Evolutionary conservation across 768 basidiomycete genomes (phyloP), one percentile per base, ranked within the genome.

Genomic region (Lentinula lateritia): DNA sequence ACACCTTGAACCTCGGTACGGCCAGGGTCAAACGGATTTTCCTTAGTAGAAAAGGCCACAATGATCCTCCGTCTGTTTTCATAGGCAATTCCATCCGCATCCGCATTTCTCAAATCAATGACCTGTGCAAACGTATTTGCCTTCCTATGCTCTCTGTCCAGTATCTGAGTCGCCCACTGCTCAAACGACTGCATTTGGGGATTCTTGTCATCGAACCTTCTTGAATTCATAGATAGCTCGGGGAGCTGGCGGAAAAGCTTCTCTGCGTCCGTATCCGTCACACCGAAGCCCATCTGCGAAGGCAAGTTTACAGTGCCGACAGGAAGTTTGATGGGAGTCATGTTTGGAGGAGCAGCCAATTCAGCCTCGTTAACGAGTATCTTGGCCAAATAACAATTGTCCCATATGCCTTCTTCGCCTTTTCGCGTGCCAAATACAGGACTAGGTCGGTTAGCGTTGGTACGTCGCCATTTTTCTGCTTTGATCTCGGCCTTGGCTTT

Each of bases 1-100:
- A 62, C 69, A 93, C 95, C 93, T 82, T 97, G 95, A 0, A 97
- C 95, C 69, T 94, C 93, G 1, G 92, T 81, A 45, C 90, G 79
- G 45, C 95, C 95, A 0, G 94, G 79, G 71, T 95, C 91, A 62
- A 81, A 84, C 23, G 81, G 81, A 64, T 83, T 88, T 55, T 79
- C 79, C 0, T 82, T 79, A 6, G 80, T 77, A 0, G 95, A 96
- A 75, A 98, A 98, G 34, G 83, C 86, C 13, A 75, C 74, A 34
- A 97, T 79, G 63, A 95, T 89, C 63, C 93, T 80, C 69, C 85
- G 78, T 62, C 90, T 80, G 72, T 97, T 98, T 74, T 94, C 92
- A 67, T 82, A 92, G 55, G 91, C 85, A 63, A 98, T 86, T n/a
- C 93, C 93, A 35, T 75, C 78, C 34, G 93, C 90, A 66, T 90